Evolutionary conservation across 768 basidiomycete genomes (phyloP).

Genomic region (Chalciporus chontae): DNA sequence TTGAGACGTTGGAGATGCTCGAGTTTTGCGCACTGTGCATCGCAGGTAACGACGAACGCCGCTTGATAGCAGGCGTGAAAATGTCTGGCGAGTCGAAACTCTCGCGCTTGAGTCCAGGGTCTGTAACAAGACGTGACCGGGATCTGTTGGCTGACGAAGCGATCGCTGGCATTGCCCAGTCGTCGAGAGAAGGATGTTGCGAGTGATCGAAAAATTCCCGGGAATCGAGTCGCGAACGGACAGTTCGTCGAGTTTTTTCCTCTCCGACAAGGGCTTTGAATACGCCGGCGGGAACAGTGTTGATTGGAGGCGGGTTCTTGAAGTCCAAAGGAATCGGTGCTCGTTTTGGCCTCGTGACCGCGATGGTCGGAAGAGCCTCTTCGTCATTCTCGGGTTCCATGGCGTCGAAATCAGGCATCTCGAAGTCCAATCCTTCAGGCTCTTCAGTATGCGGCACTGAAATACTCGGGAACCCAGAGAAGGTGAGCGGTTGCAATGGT

Average conservation of each 20-base stretch:
- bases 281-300: slow-evolving; percentile 80
- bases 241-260: slow-evolving; percentile 63
- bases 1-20: slow-evolving; percentile 41
- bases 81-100: slow-evolving; percentile 35
- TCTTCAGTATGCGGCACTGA: slow-evolving; percentile 25
- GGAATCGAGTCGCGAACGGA: slow-evolving; percentile 75
- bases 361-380: slow-evolving; percentile 10
- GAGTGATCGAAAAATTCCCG: slow-evolving; percentile 70
- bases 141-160: slow-evolving; percentile 57
- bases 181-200: slow-evolving; percentile 72
- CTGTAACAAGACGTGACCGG: slow-evolving; percentile 53
- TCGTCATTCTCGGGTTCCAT: slow-evolving; percentile 17
- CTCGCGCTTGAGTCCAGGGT: slow-evolving; percentile 44
- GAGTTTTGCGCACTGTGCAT: slow-evolving; percentile 45
- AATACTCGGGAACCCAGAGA: slow-evolving; percentile 54
- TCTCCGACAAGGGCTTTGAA: slow-evolving; percentile 78
- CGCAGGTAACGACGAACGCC: slow-evolving; percentile 57
- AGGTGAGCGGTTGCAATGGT: slow-evolving; percentile 50
- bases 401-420: not conserved
- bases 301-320: slow-evolving; percentile 57
- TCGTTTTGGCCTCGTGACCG: slow-evolving; percentile 46
- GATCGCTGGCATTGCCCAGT: slow-evolving; percentile 65
- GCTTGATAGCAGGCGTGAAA: slow-evolving; percentile 42
- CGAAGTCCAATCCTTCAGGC: slow-evolving; percentile 8
- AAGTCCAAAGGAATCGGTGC: slow-evolving; percentile 82